A percentile compares a stretch with the other conserved stretches of the same genome.
phyloP scores from a whole-genome alignment of 2,329 filamentous ascomycete genomes.

The Didymella pinodella region DNA sequence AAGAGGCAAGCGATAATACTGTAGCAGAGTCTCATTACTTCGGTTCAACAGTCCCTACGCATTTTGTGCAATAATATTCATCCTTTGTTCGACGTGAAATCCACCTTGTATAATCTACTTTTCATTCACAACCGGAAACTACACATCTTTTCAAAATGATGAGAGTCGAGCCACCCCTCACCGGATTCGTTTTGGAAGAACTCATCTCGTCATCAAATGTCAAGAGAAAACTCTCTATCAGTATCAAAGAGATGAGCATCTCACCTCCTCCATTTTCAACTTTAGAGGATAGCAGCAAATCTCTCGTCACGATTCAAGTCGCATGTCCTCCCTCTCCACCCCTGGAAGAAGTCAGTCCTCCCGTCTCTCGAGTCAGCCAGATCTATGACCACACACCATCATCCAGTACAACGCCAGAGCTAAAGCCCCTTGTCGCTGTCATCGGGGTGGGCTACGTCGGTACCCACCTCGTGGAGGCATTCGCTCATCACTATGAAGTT shows the following conservation, averaged over 20 bases:
- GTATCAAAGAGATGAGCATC: neutral
- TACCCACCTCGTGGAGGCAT: conserved; percentile 57
- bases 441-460: conserved; percentile 65
- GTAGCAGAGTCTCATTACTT: no score
- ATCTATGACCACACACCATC: neutral
- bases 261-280: neutral
- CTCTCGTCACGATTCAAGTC: neutral
- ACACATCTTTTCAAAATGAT: neutral
- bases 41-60: no score
- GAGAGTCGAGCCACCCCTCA: neutral
- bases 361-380: neutral
- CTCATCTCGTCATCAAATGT: neutral
- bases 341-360: neutral
- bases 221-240: neutral
- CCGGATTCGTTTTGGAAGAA: no score
- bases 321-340: neutral
- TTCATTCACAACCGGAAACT: no score
- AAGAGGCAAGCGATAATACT: no score
- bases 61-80: no score
- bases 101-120: no score
- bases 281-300: neutral
- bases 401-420: no score
- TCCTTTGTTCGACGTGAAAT: no score
- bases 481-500: conserved; percentile 53
- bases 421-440: conserved; percentile 51